Conservation (phyloP, 1,139 yeast species). For the Saccharomycopsis hybrid region DNA sequence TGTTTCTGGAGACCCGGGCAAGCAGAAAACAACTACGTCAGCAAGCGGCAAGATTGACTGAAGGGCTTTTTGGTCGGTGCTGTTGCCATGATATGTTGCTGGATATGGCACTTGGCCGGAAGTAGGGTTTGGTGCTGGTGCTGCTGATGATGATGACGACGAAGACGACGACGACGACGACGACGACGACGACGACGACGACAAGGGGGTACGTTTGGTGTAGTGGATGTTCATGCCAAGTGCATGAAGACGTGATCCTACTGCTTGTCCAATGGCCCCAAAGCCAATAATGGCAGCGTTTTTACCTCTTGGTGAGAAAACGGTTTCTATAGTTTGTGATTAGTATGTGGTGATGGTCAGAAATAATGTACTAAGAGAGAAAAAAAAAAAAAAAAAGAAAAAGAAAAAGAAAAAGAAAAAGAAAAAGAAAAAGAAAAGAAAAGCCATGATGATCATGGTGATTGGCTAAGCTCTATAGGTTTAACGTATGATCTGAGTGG, state of each 20-base stretch:
- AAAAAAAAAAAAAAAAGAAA: too few relatives aligned
- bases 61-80: constrained; percentile 25
- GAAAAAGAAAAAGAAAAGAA: too few relatives aligned
- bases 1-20: constrained; percentile 62
- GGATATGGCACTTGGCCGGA: not conserved
- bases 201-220: constrained; percentile 48
- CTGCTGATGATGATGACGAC: too few relatives aligned
- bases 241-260: constrained; percentile 48
- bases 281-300: constrained; percentile 67
- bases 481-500: too few relatives aligned
- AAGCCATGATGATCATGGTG: too few relatives aligned
- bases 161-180: too few relatives aligned
- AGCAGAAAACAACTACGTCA: constrained; percentile 60
- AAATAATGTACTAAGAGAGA: too few relatives aligned
- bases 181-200: constrained; percentile 20
- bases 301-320: constrained; percentile 52
- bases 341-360: too few relatives aligned
- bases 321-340: constrained; percentile 26
- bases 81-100: constrained; percentile 32
- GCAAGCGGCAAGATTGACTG: constrained; percentile 33
- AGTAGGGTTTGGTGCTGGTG: not conserved
- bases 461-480: too few relatives aligned
- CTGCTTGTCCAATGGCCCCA: constrained; percentile 67
- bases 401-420: too few relatives aligned
- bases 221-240: constrained; percentile 68